Conservation (phyloP, 208 protist genomes). For the Acanthamoeba castellanii region DNA sequence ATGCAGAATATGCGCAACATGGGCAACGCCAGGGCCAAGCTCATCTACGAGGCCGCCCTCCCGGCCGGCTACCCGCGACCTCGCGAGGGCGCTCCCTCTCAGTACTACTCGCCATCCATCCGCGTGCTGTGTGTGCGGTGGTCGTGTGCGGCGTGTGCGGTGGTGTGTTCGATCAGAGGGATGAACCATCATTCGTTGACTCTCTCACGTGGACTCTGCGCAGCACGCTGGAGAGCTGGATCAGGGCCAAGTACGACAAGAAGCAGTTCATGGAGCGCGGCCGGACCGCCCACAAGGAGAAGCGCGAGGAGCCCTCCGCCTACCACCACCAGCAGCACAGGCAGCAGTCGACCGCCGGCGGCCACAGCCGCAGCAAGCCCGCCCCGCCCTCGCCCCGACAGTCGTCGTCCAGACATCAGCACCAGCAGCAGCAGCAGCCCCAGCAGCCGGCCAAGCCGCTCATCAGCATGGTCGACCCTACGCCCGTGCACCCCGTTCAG, state of each 20-base stretch:
- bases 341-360: background rate
- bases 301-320: constrained; percentile 6
- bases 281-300: background rate
- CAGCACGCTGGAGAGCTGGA: constrained; percentile 48
- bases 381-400: background rate
- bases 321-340: background rate
- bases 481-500: too few relatives aligned
- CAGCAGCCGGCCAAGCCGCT: background rate
- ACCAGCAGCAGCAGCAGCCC: background rate
- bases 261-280: constrained; percentile 65
- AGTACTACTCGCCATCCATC: background rate
- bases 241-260: constrained; percentile 69
- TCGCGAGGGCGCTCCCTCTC: constrained; percentile 27
- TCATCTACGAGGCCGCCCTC: constrained; percentile 29
- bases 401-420: background rate
- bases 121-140: background rate
- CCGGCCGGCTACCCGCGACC: background rate
- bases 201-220: background rate
- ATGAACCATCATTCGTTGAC: background rate
- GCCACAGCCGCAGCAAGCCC: background rate
- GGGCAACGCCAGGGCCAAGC: constrained; percentile 59
- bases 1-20: constrained; percentile 52
- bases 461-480: background rate
- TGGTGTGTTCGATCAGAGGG: too few relatives aligned
- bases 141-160: background rate